Conservation (phyloP, 345 rosid species). For the Hevea brasiliensis region DNA sequence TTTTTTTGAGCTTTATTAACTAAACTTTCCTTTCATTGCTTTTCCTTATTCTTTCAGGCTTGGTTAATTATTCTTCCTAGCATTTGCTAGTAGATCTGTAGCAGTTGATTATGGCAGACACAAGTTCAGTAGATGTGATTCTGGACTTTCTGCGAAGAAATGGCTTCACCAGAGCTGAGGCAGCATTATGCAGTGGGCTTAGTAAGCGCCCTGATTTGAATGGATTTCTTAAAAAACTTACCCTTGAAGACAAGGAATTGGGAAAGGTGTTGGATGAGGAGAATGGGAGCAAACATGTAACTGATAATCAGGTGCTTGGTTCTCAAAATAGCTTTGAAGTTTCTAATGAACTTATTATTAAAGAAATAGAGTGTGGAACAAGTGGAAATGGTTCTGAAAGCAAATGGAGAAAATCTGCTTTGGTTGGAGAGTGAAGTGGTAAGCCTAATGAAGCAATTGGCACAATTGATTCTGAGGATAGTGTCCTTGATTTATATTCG, state of each 20-base stretch:
- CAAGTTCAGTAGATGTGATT: constrained; percentile 67
- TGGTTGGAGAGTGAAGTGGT: constrained; percentile 39
- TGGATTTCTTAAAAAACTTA: constrained; percentile 64
- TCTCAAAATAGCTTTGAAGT: constrained; percentile 48
- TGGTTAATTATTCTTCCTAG: constrained; percentile 24
- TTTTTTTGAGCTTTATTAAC: background rate
- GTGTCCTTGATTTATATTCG: constrained; percentile 48
- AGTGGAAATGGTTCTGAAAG: constrained; percentile 58
- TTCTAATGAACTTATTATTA: constrained; percentile 81
- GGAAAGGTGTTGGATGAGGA: constrained; percentile 41
- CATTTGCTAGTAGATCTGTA: constrained; percentile 22
- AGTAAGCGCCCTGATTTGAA: constrained; percentile 64
- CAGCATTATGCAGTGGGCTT: constrained; percentile 88
- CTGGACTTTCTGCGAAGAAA: constrained; percentile 76
- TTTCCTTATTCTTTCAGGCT: constrained; percentile 40
- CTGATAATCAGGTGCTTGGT: constrained; percentile 36
- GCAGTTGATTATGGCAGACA: constrained; percentile 58
- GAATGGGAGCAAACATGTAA: constrained; percentile 30
- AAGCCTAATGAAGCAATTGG: constrained; percentile 42
- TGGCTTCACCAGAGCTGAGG: constrained; percentile 86
- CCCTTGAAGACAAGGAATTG: constrained; percentile 50
- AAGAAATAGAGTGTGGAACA: constrained; percentile 78
- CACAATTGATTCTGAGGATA: constrained; percentile 50
- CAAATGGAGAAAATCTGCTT: constrained; percentile 54
- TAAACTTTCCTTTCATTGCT: background rate